Evolutionary conservation across 2,329 filamentous ascomycete genomes (phyloP).

Genomic region (Fusarium citri): DNA sequence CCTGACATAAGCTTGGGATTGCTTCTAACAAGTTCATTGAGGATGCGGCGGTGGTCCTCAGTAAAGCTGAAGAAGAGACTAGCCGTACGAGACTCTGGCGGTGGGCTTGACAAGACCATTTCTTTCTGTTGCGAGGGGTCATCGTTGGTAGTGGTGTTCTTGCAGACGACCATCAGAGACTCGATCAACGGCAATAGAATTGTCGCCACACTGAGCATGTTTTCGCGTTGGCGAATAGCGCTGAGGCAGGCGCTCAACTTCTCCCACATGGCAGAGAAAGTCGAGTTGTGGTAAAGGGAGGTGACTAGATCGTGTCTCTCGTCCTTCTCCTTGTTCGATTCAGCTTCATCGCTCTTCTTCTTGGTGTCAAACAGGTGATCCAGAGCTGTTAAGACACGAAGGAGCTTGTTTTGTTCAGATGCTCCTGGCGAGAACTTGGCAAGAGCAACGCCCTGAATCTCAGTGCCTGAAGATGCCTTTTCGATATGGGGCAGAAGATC

Average conservation of each 20-base stretch:
- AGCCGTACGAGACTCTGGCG: slow-evolving; percentile 84
- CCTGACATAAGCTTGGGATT: slow-evolving; percentile 99
- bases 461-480: slow-evolving; percentile 87
- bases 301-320: slow-evolving; percentile 88
- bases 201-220: slow-evolving; percentile 96
- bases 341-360: slow-evolving; percentile 64
- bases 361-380: slow-evolving; percentile 95
- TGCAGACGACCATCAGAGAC: slow-evolving; percentile 98
- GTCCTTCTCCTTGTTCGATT: slow-evolving; percentile 64
- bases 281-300: slow-evolving; percentile 89
- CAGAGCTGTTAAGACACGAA: slow-evolving; percentile 90
- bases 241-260: slow-evolving; percentile 90
- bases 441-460: slow-evolving; percentile 93
- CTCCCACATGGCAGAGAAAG: slow-evolving; percentile 90
- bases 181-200: slow-evolving; percentile 95
- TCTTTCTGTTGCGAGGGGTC: slow-evolving; percentile 71
- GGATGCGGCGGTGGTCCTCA: slow-evolving; percentile 95
- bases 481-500: slow-evolving; percentile 88
- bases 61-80: slow-evolving; percentile 97
- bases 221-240: slow-evolving; percentile 90
- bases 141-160: slow-evolving; percentile 89
- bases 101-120: slow-evolving; percentile 77
- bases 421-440: slow-evolving; percentile 96
- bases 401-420: slow-evolving; percentile 95
- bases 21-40: slow-evolving; percentile 96